Percentiles rank a stretch among this genome's conserved stretches.
Evolutionary conservation across 163 green algal genomes (phyloP).

Genomic region (Chlamydomonas reinhardtii): DNA sequence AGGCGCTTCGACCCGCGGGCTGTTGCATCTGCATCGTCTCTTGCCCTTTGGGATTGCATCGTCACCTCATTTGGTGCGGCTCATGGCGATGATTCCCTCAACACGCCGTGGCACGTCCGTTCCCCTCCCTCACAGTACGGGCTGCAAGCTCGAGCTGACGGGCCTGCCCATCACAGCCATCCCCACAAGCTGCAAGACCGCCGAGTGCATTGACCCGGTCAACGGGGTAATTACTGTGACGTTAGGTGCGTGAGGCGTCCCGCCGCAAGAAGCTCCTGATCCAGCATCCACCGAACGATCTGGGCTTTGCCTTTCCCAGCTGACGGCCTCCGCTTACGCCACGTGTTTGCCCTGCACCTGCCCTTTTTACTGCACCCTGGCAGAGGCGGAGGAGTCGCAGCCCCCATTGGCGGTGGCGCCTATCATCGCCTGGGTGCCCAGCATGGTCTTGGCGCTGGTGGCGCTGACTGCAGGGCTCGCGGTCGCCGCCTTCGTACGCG

Average conservation of each 20-base stretch:
- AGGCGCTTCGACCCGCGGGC: too few species aligned
- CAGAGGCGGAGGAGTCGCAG: neutral
- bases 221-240: constrained; percentile 13
- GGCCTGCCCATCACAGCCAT: constrained; percentile 38
- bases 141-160: constrained; percentile 34
- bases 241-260: neutral
- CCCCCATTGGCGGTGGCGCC: constrained; percentile 2
- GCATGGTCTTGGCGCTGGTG: constrained; percentile 29
- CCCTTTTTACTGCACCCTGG: neutral
- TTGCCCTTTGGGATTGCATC: too few species aligned
- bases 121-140: neutral
- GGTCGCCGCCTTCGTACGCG: neutral
- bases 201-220: constrained; percentile 37
- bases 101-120: too few species aligned
- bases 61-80: too few species aligned
- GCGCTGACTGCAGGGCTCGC: neutral
- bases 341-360: neutral
- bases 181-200: neutral
- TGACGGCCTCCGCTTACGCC: too few species aligned
- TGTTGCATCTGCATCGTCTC: too few species aligned
- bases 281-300: too few species aligned
- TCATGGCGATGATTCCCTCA: too few species aligned
- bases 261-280: too few species aligned
- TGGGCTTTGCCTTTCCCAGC: too few species aligned
- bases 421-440: constrained; percentile 41